Conservation (phyloP, 2,329 filamentous ascomycete genomes). For the Pseudogymnoascus sp. region DNA sequence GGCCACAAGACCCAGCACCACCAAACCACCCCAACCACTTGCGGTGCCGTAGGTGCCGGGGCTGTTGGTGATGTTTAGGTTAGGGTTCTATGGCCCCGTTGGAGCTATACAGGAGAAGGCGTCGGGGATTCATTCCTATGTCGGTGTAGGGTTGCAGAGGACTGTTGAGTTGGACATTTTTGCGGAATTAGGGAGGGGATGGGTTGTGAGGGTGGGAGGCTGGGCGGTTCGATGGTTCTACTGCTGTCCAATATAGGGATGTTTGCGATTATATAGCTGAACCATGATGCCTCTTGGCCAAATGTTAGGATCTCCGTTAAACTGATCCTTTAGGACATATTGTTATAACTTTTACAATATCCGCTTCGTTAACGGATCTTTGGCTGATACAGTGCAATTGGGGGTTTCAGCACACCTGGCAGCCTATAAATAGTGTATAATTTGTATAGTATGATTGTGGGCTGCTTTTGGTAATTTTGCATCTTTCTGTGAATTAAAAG, state of each 20-base stretch:
- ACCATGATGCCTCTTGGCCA: background rate
- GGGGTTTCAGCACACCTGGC: background rate
- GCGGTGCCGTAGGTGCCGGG: too few relatives aligned
- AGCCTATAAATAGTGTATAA: background rate
- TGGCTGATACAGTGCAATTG: background rate
- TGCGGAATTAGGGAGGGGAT: too few relatives aligned
- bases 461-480: background rate
- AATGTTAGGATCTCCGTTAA: background rate
- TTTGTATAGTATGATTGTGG: background rate
- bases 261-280: background rate
- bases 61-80: too few relatives aligned
- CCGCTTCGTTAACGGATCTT: background rate
- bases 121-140: too few relatives aligned
- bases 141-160: too few relatives aligned
- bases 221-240: background rate
- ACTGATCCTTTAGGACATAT: background rate
- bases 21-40: background rate
- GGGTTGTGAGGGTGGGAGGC: too few relatives aligned
- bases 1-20: background rate
- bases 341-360: background rate
- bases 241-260: background rate
- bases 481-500: background rate
- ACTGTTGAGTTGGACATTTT: too few relatives aligned
- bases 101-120: too few relatives aligned
- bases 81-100: too few relatives aligned